Percentiles rank a stretch among this genome's conserved stretches.
Evolutionary conservation across 192 early-diverging fungal genomes (phyloP).

Genomic region (Podila horticola): DNA sequence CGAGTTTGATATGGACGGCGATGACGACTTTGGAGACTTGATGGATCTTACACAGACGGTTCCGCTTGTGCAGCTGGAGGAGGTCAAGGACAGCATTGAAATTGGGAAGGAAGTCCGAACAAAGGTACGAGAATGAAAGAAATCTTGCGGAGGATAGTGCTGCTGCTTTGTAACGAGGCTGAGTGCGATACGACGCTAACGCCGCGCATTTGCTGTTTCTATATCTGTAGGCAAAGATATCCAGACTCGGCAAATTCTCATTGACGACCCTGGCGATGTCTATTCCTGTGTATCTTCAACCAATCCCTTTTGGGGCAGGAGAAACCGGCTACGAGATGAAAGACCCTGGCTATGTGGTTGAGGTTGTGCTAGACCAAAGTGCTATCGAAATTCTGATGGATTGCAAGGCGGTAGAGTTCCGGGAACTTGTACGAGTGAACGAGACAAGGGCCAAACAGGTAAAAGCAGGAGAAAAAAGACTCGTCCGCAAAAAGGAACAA

Average conservation of each 20-base stretch:
- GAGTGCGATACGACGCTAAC: background rate
- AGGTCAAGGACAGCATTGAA: conserved; percentile 3
- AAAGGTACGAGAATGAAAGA: conserved; percentile 6
- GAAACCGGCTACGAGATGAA: background rate
- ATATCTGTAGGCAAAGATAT: conserved; percentile 19
- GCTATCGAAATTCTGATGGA: conserved; percentile 20
- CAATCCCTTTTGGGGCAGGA: background rate
- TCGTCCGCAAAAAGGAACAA: background rate
- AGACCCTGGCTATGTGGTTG: background rate
- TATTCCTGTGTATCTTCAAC: conserved; percentile 29
- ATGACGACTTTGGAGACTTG: conserved; percentile 28
- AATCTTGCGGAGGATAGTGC: background rate
- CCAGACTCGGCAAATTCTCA: conserved; percentile 44
- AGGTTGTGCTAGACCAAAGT: conserved; percentile 29
- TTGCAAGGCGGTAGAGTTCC: conserved; percentile 15
- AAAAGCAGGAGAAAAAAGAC: background rate
- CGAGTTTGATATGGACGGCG: conserved; percentile 47
- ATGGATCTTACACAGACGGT: background rate
- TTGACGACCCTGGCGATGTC: conserved; percentile 32
- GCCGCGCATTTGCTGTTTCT: background rate
- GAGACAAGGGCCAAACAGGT: conserved; percentile 23
- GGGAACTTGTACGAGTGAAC: conserved; percentile 20
- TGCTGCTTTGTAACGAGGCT: background rate
- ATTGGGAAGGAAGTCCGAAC: conserved; percentile 14
- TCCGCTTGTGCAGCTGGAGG: conserved; percentile 17